Conservation (phyloP, 2,329 filamentous ascomycete species). For the Alternaria sp. region DNA sequence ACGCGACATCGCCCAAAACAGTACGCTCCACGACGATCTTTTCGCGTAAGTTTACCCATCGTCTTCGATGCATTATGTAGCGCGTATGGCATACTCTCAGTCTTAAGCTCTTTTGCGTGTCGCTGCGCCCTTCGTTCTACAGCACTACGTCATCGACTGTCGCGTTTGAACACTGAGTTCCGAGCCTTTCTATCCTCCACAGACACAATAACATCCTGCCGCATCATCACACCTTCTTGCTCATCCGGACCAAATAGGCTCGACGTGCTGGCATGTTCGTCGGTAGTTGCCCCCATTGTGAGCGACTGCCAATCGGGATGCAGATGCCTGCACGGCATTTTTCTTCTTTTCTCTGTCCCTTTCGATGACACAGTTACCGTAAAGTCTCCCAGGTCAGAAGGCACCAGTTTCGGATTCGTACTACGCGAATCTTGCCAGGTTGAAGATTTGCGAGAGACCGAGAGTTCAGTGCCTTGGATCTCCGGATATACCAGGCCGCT, state of each 20-base stretch:
- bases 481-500: conserved; percentile 22
- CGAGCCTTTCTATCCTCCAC: conserved; percentile 20
- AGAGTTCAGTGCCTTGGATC: conserved; percentile 26
- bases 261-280: conserved; percentile 33
- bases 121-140: background rate
- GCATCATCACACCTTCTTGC: conserved; percentile 26
- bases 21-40: background rate
- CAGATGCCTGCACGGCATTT: conserved; percentile 19
- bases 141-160: background rate
- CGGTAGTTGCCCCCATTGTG: conserved; percentile 19
- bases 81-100: background rate
- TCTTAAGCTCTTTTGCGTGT: background rate
- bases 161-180: background rate
- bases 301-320: conserved; percentile 17
- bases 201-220: conserved; percentile 26
- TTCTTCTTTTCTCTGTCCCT: conserved; percentile 14
- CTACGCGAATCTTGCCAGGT: conserved; percentile 7
- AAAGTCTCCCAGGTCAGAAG: conserved; percentile 18
- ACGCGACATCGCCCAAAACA: no score
- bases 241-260: conserved; percentile 24
- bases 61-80: background rate
- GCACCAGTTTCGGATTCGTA: conserved; percentile 19
- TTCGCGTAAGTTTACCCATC: background rate
- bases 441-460: conserved; percentile 1
- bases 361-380: conserved; percentile 25